Evolutionary conservation across 306 rosid genomes (phyloP).

Genomic region (Prunus padus): DNA sequence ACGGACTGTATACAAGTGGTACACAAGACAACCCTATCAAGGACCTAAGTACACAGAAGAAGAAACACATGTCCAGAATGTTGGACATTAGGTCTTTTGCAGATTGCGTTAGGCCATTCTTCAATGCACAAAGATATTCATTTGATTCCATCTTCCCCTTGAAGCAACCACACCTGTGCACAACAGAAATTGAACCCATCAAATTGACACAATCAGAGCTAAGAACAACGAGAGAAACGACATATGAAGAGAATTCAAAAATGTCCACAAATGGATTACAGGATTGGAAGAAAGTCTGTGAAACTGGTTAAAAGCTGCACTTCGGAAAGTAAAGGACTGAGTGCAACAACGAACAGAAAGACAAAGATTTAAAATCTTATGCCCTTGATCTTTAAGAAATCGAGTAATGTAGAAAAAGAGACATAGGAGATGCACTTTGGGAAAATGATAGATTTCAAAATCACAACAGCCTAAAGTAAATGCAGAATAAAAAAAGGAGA

Average conservation of each 20-base stretch:
- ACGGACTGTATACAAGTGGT: constrained; percentile 35
- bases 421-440: background rate
- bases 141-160: constrained; percentile 68
- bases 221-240: constrained; percentile 29
- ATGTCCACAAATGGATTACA: background rate
- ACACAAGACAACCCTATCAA: constrained; percentile 32
- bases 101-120: constrained; percentile 54
- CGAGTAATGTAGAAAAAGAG: background rate
- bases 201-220: constrained; percentile 66
- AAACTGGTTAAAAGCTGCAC: background rate
- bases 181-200: constrained; percentile 69
- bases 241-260: constrained; percentile 10
- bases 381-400: background rate
- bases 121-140: constrained; percentile 85
- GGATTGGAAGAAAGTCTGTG: background rate
- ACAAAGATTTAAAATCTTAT: background rate
- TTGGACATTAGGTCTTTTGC: constrained; percentile 44
- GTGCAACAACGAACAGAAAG: background rate
- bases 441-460: constrained; percentile 2
- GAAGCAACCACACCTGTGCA: constrained; percentile 79
- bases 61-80: constrained; percentile 29
- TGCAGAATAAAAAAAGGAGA: background rate
- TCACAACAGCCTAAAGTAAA: background rate
- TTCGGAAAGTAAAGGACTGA: background rate
- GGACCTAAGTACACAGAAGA: constrained; percentile 39